Percentiles rank a stretch among this genome's conserved stretches.
Evolutionary conservation across 2,329 filamentous ascomycete species (phyloP).

Genomic region (Cytospora leucostoma): DNA sequence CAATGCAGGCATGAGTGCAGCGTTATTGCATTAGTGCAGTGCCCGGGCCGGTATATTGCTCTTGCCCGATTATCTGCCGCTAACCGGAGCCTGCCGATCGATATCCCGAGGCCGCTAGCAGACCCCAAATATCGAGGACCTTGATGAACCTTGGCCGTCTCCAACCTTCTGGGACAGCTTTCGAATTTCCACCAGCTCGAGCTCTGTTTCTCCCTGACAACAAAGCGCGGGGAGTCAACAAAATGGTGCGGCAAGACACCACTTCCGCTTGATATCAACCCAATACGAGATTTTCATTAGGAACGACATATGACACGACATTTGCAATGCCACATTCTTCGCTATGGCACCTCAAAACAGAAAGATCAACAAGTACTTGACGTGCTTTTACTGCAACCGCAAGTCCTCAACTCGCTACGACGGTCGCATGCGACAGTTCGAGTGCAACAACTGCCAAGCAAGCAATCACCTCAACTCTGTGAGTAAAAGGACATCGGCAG

Average conservation of each 20-base stretch:
- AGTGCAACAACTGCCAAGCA: slow-evolving; percentile 78
- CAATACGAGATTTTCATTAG: slow-evolving; percentile 4
- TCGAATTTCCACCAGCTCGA: slow-evolving; percentile 3
- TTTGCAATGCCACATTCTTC: slow-evolving; percentile 19
- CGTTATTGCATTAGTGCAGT: no score
- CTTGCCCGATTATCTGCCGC: not conserved
- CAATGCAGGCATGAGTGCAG: no score
- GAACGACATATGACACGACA: not conserved
- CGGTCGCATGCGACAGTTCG: slow-evolving; percentile 63
- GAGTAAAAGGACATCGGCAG: slow-evolving; percentile 32
- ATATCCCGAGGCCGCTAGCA: slow-evolving; percentile 3
- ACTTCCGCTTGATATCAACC: not conserved
- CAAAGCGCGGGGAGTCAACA: slow-evolving; percentile 24
- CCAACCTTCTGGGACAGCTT: not conserved
- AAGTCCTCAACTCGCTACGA: slow-evolving; percentile 63
- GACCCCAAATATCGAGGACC: slow-evolving; percentile 18
- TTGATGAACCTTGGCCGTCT: slow-evolving; percentile 7
- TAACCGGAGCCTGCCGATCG: not conserved
- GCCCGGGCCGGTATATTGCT: not conserved
- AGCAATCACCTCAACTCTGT: slow-evolving; percentile 90
- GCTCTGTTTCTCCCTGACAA: slow-evolving; percentile 15
- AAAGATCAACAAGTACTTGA: slow-evolving; percentile 46
- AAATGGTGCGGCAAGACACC: slow-evolving; percentile 6
- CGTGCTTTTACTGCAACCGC: slow-evolving; percentile 83
- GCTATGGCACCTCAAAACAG: slow-evolving; percentile 45